phyloP scores from a whole-genome alignment of 257 asterid species.

The Plantago ovata region DNA sequence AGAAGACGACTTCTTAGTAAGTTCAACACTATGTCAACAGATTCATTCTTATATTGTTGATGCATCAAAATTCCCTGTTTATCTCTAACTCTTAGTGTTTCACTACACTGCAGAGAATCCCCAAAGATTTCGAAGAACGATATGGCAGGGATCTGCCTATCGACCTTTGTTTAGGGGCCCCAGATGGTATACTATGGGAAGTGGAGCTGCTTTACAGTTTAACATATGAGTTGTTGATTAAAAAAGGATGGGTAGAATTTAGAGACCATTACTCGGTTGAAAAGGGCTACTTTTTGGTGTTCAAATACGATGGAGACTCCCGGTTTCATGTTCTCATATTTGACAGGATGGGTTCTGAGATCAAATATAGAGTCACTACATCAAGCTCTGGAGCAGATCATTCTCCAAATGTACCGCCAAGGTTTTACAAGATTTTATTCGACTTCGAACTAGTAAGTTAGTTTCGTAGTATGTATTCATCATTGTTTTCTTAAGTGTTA shows the following conservation, averaged over 20 bases:
- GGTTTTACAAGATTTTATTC: no score
- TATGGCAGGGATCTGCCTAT: slow-evolving; percentile 2
- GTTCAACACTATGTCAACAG: no score
- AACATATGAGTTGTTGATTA: neutral
- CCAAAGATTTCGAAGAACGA: neutral
- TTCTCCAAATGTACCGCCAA: no score
- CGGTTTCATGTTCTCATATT: slow-evolving; percentile 11
- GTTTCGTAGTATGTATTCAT: no score
- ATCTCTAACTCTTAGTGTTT: no score
- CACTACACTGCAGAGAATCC: slow-evolving; percentile 11
- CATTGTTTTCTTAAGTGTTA: no score
- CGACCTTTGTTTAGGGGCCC: slow-evolving; percentile 6
- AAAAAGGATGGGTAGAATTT: slow-evolving; percentile 5
- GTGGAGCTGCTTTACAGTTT: neutral
- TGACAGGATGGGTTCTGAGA: slow-evolving; percentile 10
- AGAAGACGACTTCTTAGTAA: no score
- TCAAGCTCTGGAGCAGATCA: neutral
- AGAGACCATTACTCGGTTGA: slow-evolving; percentile 3
- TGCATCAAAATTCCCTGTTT: no score
- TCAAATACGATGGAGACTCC: slow-evolving; percentile 13
- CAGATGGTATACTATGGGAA: neutral
- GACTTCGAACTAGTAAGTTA: no score
- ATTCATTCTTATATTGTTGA: no score
- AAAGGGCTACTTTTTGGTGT: neutral
- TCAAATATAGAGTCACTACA: slow-evolving; percentile 9